phyloP scores from a whole-genome alignment of 2,329 filamentous ascomycete species.

The Cytospora schulzeri region DNA sequence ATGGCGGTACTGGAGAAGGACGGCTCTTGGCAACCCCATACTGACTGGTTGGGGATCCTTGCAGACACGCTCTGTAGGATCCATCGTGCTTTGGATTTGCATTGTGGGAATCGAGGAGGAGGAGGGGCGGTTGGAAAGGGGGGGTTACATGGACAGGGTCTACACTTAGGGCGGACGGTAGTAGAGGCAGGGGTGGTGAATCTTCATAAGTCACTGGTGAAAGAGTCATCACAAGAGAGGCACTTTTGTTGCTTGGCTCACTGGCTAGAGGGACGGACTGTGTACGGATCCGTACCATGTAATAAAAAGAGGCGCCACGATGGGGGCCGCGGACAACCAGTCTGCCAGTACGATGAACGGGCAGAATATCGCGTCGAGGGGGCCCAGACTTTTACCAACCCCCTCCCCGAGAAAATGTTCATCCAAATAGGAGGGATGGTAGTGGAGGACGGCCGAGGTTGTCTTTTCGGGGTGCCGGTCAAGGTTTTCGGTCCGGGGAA shows the following conservation, averaged over 20 bases:
- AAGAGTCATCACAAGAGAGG: background rate
- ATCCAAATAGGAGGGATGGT: background rate
- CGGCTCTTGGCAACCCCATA: slow-evolving; percentile 4
- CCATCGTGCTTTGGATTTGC: slow-evolving; percentile 7
- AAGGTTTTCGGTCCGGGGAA: slow-evolving; percentile 9
- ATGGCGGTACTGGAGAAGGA: slow-evolving; percentile 13
- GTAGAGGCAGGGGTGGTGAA: slow-evolving; percentile 9
- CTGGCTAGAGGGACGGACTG: too few species aligned
- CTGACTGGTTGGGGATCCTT: slow-evolving; percentile 9
- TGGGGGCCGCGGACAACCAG: slow-evolving; percentile 17
- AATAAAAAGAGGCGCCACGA: slow-evolving; percentile 12
- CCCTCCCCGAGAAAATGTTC: too few species aligned
- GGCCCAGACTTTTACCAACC: slow-evolving; percentile 18
- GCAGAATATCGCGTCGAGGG: slow-evolving; percentile 3
- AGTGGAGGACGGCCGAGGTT: slow-evolving; percentile 7
- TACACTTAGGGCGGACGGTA: background rate
- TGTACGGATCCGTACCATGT: background rate
- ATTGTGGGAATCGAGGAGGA: background rate
- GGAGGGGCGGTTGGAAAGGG: slow-evolving; percentile 8
- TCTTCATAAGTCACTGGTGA: background rate
- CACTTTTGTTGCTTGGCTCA: slow-evolving; percentile 9
- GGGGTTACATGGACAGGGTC: slow-evolving; percentile 18
- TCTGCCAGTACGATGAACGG: slow-evolving; percentile 1
- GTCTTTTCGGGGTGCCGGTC: slow-evolving; percentile 5
- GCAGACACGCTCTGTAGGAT: slow-evolving; percentile 17